A percentile compares a stretch with the other conserved stretches of the same genome.
These are phyloP conservation scores for Podila minutissima DNA, from an alignment of 192 early-diverging fungal species.

Conservation along the genomic window DNA sequence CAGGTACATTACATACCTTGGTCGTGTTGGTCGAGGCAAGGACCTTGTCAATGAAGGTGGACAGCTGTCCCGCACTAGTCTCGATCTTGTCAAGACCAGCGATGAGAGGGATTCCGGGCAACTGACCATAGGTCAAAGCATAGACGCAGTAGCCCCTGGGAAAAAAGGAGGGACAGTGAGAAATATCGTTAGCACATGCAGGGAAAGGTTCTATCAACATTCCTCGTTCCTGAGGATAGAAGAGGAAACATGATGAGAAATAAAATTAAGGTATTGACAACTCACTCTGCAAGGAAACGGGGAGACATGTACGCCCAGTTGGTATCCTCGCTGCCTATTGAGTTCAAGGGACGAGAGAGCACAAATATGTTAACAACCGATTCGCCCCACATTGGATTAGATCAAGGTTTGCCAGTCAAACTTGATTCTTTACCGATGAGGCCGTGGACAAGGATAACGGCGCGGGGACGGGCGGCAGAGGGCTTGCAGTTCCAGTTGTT, in stretches of 20 bases:
- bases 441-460: conserved; percentile 41
- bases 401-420: background rate
- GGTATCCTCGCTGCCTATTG: background rate
- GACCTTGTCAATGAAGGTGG: conserved; percentile 7
- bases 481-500: conserved; percentile 49
- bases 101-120: conserved; percentile 3
- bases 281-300: background rate
- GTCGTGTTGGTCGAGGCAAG: background rate
- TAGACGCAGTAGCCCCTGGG: conserved; percentile 34
- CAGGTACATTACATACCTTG: background rate
- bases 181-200: conserved; percentile 22
- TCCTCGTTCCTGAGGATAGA: background rate
- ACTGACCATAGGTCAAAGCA: conserved; percentile 28
- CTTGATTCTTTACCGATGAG: conserved; percentile 13
- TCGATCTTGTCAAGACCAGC: conserved; percentile 4
- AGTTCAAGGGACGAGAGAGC: background rate
- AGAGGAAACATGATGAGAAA: background rate
- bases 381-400: too few relatives aligned
- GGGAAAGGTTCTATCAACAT: background rate
- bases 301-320: background rate
- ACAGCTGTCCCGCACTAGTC: background rate
- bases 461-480: conserved; percentile 7
- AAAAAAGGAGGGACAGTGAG: conserved; percentile 7
- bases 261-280: background rate
- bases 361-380: background rate